Evolutionary conservation across 345 rosid genomes (phyloP), one percentile per base, ranked within the genome.

Genomic region (Triadica sebifera): DNA sequence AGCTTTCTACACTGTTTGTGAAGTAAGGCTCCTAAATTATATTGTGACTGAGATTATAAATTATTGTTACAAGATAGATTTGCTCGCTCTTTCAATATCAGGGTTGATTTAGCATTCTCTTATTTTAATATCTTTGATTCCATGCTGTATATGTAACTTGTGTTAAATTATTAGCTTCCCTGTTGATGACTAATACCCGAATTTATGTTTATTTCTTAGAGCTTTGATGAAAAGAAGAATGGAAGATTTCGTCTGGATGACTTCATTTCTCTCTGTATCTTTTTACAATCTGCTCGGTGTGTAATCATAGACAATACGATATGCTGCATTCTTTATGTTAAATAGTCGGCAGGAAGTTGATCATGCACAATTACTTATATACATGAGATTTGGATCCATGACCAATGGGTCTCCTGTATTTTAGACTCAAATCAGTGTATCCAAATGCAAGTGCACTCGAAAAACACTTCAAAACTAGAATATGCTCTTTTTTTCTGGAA

Each of bases 261-360:
- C 79, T 85, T 90, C 85, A 90, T 90, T 43, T 84, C 92, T 49
- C 88, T 90, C 61, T 88, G 89, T 80, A 83, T 90, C 79, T 90
- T 90, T 77, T 63, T 87, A 67, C 92, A 90, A 74, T 90, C 94
- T 65, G 83, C 92, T 66, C 78, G 88, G 94, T 88, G 66, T 5
- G 85, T 76, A 49, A 66, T 65, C 67, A 47, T 52, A 16, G 13
- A 22, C 17, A n/a, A 50, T 17, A 1, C 2, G 34, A 29, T 6
- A 0, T 25, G 49, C 41, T 5, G 38, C 10, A 56, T 71, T 2
- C 34, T 65, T 70, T 25, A 37, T 34, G 20, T 37, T 55, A 66
- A 20, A 58, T 39, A 11, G 43, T n/a, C 59, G 24, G 49, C 37
- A 41, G 45, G 24, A 17, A 51, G 55, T 62, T 60, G 51, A 25